phyloP scores from a whole-genome alignment of 495 filamentous ascomycete species.

The Tuber umbilicatum region DNA sequence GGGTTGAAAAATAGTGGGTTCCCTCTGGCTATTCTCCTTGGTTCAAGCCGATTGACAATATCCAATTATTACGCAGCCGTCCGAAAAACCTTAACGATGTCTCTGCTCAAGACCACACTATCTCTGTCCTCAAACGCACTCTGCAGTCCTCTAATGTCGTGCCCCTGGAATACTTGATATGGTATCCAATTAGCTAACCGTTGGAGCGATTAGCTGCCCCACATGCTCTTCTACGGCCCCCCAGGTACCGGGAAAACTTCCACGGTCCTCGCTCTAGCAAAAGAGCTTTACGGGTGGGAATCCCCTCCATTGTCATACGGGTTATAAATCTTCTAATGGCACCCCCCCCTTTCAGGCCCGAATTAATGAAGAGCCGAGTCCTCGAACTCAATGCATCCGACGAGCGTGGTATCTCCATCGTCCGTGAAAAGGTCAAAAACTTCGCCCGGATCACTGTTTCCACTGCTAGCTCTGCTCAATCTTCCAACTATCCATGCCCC shows the following conservation, averaged over 20 bases:
- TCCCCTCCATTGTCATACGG: not conserved
- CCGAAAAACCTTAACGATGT: slow-evolving; percentile 92
- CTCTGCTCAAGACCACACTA: slow-evolving; percentile 95
- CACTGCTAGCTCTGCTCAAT: slow-evolving; percentile 61
- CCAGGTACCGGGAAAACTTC: slow-evolving; percentile 74
- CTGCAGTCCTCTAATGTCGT: slow-evolving; percentile 86
- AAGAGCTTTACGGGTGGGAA: slow-evolving; percentile 71
- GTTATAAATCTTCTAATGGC: not conserved
- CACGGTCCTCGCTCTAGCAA: slow-evolving; percentile 81
- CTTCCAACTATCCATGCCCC: slow-evolving; percentile 77
- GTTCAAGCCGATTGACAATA: not conserved
- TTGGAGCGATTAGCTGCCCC: slow-evolving; percentile 61
- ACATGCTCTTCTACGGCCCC: slow-evolving; percentile 95
- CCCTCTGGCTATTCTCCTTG: not conserved
- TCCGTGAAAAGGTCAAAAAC: slow-evolving; percentile 97
- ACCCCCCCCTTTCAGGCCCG: slow-evolving; percentile 51
- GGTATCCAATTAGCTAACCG: slow-evolving; percentile 10
- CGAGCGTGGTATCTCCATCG: slow-evolving; percentile 93
- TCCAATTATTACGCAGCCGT: slow-evolving; percentile 52
- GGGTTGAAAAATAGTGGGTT: slow-evolving; percentile 98
- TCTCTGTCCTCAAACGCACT: slow-evolving; percentile 82
- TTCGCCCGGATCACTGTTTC: slow-evolving; percentile 92
- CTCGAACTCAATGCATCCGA: slow-evolving; percentile 98
- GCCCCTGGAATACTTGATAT: not conserved
- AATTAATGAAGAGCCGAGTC: slow-evolving; percentile 86